phyloP scores from a whole-genome alignment of 108 stramenopile genomes.

The Skeletonema marinoi region DNA sequence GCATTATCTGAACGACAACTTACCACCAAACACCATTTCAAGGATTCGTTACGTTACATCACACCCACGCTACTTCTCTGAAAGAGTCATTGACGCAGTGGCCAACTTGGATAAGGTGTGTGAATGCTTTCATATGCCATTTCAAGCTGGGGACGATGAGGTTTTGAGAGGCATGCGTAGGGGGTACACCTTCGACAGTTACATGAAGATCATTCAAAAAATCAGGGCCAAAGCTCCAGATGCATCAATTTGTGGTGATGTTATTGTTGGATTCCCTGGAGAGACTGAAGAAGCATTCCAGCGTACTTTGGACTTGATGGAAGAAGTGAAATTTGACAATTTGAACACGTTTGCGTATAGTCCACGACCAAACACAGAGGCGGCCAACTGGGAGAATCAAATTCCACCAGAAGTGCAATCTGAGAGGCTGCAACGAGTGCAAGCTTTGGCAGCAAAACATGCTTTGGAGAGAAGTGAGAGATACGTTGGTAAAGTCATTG shows the following conservation, averaged over 20 bases:
- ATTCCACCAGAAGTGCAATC: conserved; percentile 87
- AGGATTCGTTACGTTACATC: conserved; percentile 90
- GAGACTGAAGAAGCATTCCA: conserved; percentile 87
- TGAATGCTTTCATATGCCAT: conserved; percentile 92
- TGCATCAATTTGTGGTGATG: conserved; percentile 78
- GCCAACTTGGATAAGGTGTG: conserved; percentile 79
- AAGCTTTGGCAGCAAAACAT: conserved; percentile 79
- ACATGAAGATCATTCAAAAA: conserved; percentile 86
- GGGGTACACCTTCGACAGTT: conserved; percentile 90
- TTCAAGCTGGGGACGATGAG: conserved; percentile 88
- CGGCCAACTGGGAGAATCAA: conserved; percentile 63
- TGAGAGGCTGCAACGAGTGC: conserved; percentile 85
- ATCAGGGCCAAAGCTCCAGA: conserved; percentile 76
- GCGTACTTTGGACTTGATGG: conserved; percentile 83
- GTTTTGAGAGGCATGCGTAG: conserved; percentile 85
- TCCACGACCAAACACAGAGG: conserved; percentile 66
- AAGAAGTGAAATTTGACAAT: conserved; percentile 68
- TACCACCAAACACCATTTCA: conserved; percentile 54
- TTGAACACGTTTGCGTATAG: conserved; percentile 60
- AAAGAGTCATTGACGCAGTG: conserved; percentile 91
- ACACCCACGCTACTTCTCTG: conserved; percentile 93
- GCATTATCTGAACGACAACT: conserved; percentile 67
- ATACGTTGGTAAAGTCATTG: conserved; percentile 78
- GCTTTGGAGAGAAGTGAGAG: conserved; percentile 83
- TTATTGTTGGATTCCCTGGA: conserved; percentile 90